phyloP scores from a whole-genome alignment of 148 eudicot genomes.

The Persicaria tinctoria region DNA sequence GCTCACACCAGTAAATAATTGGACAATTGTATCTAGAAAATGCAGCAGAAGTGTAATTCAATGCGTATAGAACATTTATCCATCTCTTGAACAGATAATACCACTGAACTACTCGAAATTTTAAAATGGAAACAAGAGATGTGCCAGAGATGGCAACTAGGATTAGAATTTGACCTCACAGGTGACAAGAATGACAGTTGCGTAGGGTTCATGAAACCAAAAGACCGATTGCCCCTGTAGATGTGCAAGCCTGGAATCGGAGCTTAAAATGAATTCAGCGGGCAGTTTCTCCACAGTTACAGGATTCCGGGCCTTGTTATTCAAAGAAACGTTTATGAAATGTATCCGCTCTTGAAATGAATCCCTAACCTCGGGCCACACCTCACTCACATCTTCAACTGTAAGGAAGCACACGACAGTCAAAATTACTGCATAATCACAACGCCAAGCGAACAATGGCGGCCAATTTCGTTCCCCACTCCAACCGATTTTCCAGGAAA shows the following conservation, averaged over 20 bases:
- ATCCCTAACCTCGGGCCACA: slow-evolving; percentile 80
- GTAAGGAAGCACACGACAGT: slow-evolving; percentile 16
- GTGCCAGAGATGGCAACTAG: neutral
- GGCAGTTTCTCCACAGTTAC: slow-evolving; percentile 68
- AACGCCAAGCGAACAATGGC: neutral
- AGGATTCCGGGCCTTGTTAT: slow-evolving; percentile 89
- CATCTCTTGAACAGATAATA: neutral
- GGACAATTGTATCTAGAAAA: too few species aligned
- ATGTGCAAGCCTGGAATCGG: slow-evolving; percentile 90
- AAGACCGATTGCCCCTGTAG: slow-evolving; percentile 79
- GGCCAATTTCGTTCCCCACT: neutral
- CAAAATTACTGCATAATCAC: neutral
- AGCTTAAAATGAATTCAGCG: slow-evolving; percentile 79
- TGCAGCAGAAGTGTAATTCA: too few species aligned
- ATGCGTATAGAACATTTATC: too few species aligned
- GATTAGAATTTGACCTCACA: slow-evolving; percentile 57
- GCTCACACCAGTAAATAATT: too few species aligned
- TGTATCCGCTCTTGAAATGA: slow-evolving; percentile 69
- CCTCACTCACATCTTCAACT: slow-evolving; percentile 97
- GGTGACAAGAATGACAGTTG: slow-evolving; percentile 84
- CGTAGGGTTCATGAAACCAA: slow-evolving; percentile 98
- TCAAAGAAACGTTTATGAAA: slow-evolving; percentile 56
- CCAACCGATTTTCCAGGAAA: neutral
- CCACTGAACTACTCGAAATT: neutral
- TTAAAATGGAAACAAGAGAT: neutral